phyloP scores from a whole-genome alignment of 2,329 filamentous ascomycete genomes.

The Sclerotinia trifoliorum region DNA sequence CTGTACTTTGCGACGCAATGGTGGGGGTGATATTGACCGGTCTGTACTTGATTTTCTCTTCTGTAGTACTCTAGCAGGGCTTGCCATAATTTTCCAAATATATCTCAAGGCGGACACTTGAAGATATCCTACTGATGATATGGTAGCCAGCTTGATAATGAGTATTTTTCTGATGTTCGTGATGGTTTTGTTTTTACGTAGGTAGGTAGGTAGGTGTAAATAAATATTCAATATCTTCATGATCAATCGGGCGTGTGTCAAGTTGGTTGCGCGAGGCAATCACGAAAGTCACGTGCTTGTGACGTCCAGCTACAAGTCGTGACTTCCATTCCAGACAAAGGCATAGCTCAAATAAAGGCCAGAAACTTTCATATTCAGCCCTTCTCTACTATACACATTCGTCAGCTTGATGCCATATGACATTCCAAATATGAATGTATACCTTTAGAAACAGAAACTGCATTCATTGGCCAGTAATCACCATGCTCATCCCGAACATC shows the following conservation, averaged over 20 bases:
- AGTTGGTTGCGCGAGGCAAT: too few relatives aligned
- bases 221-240: too few relatives aligned
- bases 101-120: background rate
- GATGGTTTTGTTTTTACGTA: background rate
- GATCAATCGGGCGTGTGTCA: too few relatives aligned
- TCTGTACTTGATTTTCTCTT: conserved; percentile 36
- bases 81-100: conserved; percentile 29
- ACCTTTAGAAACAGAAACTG: background rate
- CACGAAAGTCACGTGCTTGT: too few relatives aligned
- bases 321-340: too few relatives aligned
- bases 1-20: conserved; percentile 39
- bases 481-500: background rate
- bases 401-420: too few relatives aligned
- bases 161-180: background rate
- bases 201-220: too few relatives aligned
- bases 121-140: background rate
- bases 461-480: background rate
- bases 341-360: background rate
- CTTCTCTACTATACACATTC: background rate
- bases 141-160: background rate
- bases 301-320: too few relatives aligned
- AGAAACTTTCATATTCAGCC: background rate
- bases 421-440: background rate
- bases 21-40: conserved; percentile 38
- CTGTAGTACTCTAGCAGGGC: conserved; percentile 23